Percentiles rank a stretch among this genome's conserved stretches.
phyloP scores from a whole-genome alignment of 2,329 filamentous ascomycete species.

The Hymenotorrendiella dingleyae region DNA sequence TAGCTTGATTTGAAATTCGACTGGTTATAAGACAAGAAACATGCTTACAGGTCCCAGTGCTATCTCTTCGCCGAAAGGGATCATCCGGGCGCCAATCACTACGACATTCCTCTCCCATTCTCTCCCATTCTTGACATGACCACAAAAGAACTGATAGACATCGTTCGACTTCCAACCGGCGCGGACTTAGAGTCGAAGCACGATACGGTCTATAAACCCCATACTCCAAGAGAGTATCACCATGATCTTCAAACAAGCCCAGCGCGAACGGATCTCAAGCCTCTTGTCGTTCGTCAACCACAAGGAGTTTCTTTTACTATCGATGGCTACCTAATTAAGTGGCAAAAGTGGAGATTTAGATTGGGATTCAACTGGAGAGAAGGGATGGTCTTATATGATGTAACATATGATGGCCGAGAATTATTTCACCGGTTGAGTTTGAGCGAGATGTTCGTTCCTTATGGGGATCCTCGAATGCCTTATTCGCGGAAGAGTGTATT shows the following conservation, averaged over 20 bases:
- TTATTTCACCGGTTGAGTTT: slow-evolving; percentile 53
- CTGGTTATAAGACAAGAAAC: not conserved
- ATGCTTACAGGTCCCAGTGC: slow-evolving; percentile 13
- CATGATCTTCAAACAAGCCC: slow-evolving; percentile 21
- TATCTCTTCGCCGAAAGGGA: slow-evolving; percentile 19
- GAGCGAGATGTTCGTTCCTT: slow-evolving; percentile 59
- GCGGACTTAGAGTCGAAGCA: slow-evolving; percentile 11
- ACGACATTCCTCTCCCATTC: slow-evolving; percentile 22
- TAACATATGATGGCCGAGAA: slow-evolving; percentile 53
- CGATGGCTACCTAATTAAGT: slow-evolving; percentile 37
- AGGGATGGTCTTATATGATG: slow-evolving; percentile 54
- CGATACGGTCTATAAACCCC: slow-evolving; percentile 14
- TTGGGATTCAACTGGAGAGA: slow-evolving; percentile 57
- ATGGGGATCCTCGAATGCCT: slow-evolving; percentile 55
- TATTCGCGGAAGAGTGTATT: slow-evolving; percentile 64
- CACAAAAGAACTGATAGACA: slow-evolving; percentile 17
- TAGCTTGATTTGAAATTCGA: not conserved
- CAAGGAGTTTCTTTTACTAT: slow-evolving; percentile 55
- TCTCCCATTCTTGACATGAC: slow-evolving; percentile 23
- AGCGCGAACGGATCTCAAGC: slow-evolving; percentile 45
- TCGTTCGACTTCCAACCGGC: slow-evolving; percentile 21
- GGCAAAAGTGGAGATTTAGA: slow-evolving; percentile 58
- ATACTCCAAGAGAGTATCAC: slow-evolving; percentile 19
- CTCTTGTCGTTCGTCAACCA: slow-evolving; percentile 56
- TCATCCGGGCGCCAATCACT: slow-evolving; percentile 25